Evolutionary conservation across 768 basidiomycete genomes (phyloP).

Genomic region (Crassisporium funariophilum): DNA sequence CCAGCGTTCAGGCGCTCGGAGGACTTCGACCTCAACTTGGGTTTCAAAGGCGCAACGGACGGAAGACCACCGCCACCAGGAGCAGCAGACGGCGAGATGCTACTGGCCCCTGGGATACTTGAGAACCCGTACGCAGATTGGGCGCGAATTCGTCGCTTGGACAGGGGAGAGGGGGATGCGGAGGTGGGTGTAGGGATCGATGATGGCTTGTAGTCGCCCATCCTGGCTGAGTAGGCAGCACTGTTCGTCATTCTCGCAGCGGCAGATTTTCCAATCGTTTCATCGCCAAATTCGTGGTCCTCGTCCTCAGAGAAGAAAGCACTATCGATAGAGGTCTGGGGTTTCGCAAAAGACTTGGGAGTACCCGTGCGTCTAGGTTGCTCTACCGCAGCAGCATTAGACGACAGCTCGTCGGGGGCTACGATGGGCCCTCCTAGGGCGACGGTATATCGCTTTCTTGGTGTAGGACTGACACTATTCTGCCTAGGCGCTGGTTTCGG

Average conservation of each 20-base stretch:
- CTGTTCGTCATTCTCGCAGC: slow-evolving; percentile 31
- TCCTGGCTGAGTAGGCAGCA: slow-evolving; percentile 9
- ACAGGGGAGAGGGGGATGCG: slow-evolving; percentile 18
- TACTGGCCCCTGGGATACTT: slow-evolving; percentile 32
- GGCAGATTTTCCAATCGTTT: slow-evolving; percentile 64
- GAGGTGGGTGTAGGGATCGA: slow-evolving; percentile 7
- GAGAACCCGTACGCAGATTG: slow-evolving; percentile 61
- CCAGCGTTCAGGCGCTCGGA: slow-evolving; percentile 36
- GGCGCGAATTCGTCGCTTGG: slow-evolving; percentile 38
- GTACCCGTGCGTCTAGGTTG: slow-evolving; percentile 8
- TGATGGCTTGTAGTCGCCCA: slow-evolving; percentile 28
- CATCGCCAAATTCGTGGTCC: slow-evolving; percentile 48
- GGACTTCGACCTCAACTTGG: slow-evolving; percentile 42
- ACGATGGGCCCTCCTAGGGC: slow-evolving; percentile 78
- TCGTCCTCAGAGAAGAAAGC: slow-evolving; percentile 31
- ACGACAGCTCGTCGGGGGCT: slow-evolving; percentile 26
- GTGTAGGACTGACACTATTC: slow-evolving; percentile 68
- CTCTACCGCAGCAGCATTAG: slow-evolving; percentile 17
- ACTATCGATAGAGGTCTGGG: slow-evolving; percentile 12
- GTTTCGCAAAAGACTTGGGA: slow-evolving; percentile 9
- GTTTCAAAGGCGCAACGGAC: slow-evolving; percentile 36
- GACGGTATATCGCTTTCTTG: slow-evolving; percentile 85
- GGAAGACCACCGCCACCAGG: slow-evolving; percentile 12
- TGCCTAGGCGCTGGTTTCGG: slow-evolving; percentile 44
- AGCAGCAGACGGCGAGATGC: slow-evolving; percentile 18